A percentile compares a stretch with the other conserved stretches of the same genome.
phyloP scores from a whole-genome alignment of 306 rosid genomes.

The Vicia faba region DNA sequence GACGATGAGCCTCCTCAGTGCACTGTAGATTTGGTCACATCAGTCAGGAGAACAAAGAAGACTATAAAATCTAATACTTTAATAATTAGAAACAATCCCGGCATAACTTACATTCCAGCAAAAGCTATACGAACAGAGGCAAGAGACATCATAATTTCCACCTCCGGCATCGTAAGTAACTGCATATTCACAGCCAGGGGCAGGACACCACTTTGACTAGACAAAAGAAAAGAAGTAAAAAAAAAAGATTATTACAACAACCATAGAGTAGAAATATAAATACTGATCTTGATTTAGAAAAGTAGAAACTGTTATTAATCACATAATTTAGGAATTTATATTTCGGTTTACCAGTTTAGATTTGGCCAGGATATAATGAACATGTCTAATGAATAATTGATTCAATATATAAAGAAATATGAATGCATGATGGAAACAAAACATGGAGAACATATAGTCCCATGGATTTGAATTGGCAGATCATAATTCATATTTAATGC shows the following conservation, averaged over 20 bases:
- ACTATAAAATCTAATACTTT: slow-evolving; percentile 17
- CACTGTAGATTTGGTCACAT: slow-evolving; percentile 50
- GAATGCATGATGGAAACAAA: slow-evolving; percentile 17
- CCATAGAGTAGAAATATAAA: slow-evolving; percentile 15
- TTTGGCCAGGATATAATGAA: slow-evolving; percentile 18
- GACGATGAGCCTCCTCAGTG: slow-evolving; percentile 98
- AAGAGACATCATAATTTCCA: slow-evolving; percentile 88
- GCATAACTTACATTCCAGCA: slow-evolving; percentile 77
- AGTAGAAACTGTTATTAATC: slow-evolving; percentile 23
- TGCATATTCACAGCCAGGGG: slow-evolving; percentile 92
- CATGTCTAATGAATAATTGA: background rate
- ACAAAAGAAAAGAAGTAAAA: slow-evolving; percentile 31
- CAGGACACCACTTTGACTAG: slow-evolving; percentile 96
- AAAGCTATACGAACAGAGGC: slow-evolving; percentile 85
- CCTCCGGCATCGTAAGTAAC: slow-evolving; percentile 84
- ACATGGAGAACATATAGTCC: slow-evolving; percentile 5
- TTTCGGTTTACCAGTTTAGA: background rate
- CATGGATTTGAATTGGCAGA: slow-evolving; percentile 11
- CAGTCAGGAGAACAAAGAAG: slow-evolving; percentile 33
- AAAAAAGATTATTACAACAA: slow-evolving; percentile 26
- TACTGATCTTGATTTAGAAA: slow-evolving; percentile 18
- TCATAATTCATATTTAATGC: slow-evolving; percentile 32
- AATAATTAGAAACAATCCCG: slow-evolving; percentile 14
- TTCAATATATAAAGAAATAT: slow-evolving; percentile 24
- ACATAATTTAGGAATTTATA: slow-evolving; percentile 13